A percentile compares a stretch with the other conserved stretches of the same genome.
Conservation (phyloP, 2,329 filamentous ascomycete species). For the Gnomoniopsis smithogilvyi region DNA sequence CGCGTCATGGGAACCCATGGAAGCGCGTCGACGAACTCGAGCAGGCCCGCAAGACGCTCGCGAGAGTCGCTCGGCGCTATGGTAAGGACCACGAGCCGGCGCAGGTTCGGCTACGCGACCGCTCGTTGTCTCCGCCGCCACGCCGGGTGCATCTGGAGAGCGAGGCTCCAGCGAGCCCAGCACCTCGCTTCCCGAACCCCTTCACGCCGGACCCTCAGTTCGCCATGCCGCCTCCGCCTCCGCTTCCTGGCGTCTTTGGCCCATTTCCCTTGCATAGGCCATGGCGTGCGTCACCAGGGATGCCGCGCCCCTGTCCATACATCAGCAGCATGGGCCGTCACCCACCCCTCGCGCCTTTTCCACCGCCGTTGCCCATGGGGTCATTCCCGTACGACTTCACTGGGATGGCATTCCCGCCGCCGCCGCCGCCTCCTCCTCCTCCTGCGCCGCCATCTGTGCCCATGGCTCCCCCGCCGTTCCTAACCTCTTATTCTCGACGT, state of each 20-base stretch:
- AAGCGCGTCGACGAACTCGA: constrained; percentile 20
- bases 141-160: not conserved
- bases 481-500: too few species aligned
- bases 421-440: too few species aligned
- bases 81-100: not conserved
- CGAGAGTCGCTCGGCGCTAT: not conserved
- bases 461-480: not conserved
- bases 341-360: not conserved
- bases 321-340: not conserved
- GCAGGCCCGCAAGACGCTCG: constrained; percentile 4
- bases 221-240: not conserved
- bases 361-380: too few species aligned
- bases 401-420: not conserved
- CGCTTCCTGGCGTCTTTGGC: not conserved
- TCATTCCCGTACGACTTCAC: too few species aligned
- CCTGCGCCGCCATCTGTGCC: not conserved
- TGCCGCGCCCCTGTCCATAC: not conserved
- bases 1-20: constrained; percentile 23
- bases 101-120: not conserved
- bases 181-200: not conserved
- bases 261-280: not conserved
- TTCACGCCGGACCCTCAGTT: not conserved
- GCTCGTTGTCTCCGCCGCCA: constrained; percentile 2
- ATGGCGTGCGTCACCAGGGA: not conserved
- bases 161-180: not conserved